Evolutionary conservation across 169 alveolate species (phyloP).

Genomic region (Plasmodium malariae): DNA sequence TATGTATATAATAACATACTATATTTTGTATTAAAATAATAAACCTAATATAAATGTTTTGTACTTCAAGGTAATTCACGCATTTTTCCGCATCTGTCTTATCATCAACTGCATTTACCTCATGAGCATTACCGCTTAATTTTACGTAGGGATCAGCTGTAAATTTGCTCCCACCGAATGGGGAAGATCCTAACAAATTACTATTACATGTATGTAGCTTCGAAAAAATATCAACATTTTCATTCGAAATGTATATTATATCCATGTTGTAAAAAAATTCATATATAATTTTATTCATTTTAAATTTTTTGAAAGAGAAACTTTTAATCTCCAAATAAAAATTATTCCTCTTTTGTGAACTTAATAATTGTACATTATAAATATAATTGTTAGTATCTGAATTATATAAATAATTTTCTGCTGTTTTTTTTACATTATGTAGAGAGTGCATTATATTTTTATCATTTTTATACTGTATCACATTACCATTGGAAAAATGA

Average conservation of each 20-base stretch:
- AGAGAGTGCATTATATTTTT: not conserved
- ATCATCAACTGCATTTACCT: not conserved
- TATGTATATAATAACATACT: constrained; percentile 55
- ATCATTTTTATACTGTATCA: not conserved
- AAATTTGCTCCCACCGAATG: not conserved
- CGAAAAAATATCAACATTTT: constrained; percentile 17
- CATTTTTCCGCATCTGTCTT: constrained; percentile 1
- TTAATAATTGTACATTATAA: not conserved
- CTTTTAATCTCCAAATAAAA: constrained; percentile 18
- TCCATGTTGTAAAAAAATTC: constrained; percentile 75
- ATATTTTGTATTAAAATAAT: constrained; percentile 54
- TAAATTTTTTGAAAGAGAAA: constrained; percentile 30
- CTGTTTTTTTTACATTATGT: not conserved
- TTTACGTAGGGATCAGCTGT: too few relatives aligned
- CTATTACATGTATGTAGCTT: constrained; percentile 41
- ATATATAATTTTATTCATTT: constrained; percentile 68
- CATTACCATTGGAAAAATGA: not conserved
- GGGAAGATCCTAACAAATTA: not conserved
- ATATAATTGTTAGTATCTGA: not conserved
- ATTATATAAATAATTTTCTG: not conserved
- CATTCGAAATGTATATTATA: constrained; percentile 26
- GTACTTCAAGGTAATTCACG: constrained; percentile 8
- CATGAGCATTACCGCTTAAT: not conserved
- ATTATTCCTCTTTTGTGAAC: not conserved
- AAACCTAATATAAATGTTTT: constrained; percentile 48